Percentiles rank a stretch among this genome's conserved stretches.
Conservation (phyloP, 805 yeast species). For the Nakazawaea wickerhamii region DNA sequence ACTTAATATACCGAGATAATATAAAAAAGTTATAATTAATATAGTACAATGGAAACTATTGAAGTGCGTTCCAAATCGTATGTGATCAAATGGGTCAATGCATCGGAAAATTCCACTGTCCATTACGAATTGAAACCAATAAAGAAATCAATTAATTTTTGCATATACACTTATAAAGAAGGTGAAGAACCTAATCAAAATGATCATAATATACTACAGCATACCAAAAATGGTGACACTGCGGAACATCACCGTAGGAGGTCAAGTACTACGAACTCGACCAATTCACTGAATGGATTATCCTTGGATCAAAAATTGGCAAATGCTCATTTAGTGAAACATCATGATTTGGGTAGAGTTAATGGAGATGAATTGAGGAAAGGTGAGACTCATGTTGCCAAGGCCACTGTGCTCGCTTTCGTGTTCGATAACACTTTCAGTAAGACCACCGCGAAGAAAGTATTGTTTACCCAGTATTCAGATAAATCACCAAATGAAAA, state of each 20-base stretch:
- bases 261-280: constrained; percentile 10
- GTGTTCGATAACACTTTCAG: constrained; percentile 91
- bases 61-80: constrained; percentile 89
- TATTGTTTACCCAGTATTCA: constrained; percentile 54
- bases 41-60: constrained; percentile 74
- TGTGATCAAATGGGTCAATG: constrained; percentile 85
- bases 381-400: constrained; percentile 53
- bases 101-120: constrained; percentile 59
- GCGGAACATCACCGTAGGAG: constrained; percentile 9
- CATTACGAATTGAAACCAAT: constrained; percentile 82
- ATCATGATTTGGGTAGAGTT: constrained; percentile 52
- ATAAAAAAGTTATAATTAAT: neutral
- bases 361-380: constrained; percentile 55
- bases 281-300: constrained; percentile 1
- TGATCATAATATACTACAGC: neutral
- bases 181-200: constrained; percentile 11
- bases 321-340: constrained; percentile 43
- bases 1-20: neutral
- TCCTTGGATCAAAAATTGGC: constrained; percentile 52
- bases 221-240: constrained; percentile 14
- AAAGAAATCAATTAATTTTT: constrained; percentile 48
- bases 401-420: constrained; percentile 76
- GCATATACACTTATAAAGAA: constrained; percentile 26
- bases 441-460: constrained; percentile 75
- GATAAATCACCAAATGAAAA: constrained; percentile 20